These are phyloP conservation scores for Pleurozium schreberi DNA, from an alignment of 225 moss, liverwort and hornwort genomes.

Conservation along the genomic window DNA sequence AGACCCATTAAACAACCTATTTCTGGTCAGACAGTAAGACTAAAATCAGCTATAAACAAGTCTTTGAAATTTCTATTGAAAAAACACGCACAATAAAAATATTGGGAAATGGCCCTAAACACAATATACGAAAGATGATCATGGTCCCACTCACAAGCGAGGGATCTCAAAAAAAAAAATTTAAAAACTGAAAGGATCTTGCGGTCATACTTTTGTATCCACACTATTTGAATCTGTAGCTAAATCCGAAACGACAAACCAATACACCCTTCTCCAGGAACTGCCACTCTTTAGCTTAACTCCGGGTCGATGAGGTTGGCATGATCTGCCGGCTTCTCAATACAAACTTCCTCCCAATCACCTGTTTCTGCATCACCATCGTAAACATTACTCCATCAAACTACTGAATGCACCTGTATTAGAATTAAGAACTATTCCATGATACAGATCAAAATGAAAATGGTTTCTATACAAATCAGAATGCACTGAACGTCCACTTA, in stretches of 20 bases:
- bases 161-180: neutral
- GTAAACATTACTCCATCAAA: neutral
- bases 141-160: neutral
- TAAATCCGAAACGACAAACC: neutral
- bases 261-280: neutral
- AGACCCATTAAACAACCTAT: neutral
- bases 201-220: neutral
- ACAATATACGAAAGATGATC: neutral
- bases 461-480: neutral
- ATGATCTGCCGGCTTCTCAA: conserved; percentile 49
- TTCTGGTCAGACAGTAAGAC: neutral
- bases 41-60: neutral
- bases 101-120: neutral
- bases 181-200: neutral
- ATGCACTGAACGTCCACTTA: neutral
- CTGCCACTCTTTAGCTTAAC: conserved; percentile 25
- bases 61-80: neutral
- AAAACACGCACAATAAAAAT: neutral
- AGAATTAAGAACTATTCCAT: neutral
- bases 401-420: neutral
- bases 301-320: conserved; percentile 49
- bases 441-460: neutral
- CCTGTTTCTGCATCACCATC: conserved; percentile 32
- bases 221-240: neutral
- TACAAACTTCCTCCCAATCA: conserved; percentile 49